A percentile compares a stretch with the other conserved stretches of the same genome.
Evolutionary conservation across 495 filamentous ascomycete genomes (phyloP).

Genomic region (Hyaloscypha variabilis): DNA sequence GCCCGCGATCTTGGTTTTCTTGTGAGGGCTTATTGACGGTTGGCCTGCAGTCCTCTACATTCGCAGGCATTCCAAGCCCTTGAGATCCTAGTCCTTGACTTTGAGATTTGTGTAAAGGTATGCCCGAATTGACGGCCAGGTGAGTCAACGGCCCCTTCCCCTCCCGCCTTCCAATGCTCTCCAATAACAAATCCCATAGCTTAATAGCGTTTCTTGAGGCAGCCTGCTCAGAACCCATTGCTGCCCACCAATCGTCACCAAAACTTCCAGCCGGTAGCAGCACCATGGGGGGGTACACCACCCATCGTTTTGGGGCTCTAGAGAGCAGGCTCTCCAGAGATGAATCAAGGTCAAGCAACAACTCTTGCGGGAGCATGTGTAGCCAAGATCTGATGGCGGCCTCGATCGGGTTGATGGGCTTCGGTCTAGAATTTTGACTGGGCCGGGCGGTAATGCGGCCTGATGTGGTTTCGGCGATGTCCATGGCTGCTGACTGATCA

Average conservation of each 20-base stretch:
- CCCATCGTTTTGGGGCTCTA: conserved; percentile 64
- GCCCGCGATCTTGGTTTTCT: not conserved
- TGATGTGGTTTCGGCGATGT: not conserved
- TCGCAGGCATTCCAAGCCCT: not conserved
- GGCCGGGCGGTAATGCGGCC: not conserved
- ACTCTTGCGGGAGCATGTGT: conserved; percentile 9
- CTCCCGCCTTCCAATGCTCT: conserved; percentile 45
- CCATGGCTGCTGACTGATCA: not conserved
- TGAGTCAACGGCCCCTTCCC: conserved; percentile 56
- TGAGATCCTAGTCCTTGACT: conserved; percentile 5
- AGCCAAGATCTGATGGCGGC: conserved; percentile 25
- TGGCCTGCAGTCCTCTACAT: not conserved
- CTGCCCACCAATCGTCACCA: conserved; percentile 46
- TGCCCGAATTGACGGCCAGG: conserved; percentile 74
- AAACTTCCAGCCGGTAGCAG: conserved; percentile 67
- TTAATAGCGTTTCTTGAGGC: not conserved
- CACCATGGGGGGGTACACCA: conserved; percentile 69
- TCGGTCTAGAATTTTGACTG: conserved; percentile 16
- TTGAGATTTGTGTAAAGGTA: conserved; percentile 47
- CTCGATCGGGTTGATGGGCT: conserved; percentile 28
- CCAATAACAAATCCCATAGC: conserved; percentile 53
- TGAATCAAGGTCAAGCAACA: not conserved
- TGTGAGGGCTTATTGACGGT: not conserved
- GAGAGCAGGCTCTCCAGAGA: conserved; percentile 34
- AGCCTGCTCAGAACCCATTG: conserved; percentile 38